These are phyloP conservation scores for Schwanniomyces yamadae DNA, from an alignment of 805 yeast genomes.

Conservation along the genomic window DNA sequence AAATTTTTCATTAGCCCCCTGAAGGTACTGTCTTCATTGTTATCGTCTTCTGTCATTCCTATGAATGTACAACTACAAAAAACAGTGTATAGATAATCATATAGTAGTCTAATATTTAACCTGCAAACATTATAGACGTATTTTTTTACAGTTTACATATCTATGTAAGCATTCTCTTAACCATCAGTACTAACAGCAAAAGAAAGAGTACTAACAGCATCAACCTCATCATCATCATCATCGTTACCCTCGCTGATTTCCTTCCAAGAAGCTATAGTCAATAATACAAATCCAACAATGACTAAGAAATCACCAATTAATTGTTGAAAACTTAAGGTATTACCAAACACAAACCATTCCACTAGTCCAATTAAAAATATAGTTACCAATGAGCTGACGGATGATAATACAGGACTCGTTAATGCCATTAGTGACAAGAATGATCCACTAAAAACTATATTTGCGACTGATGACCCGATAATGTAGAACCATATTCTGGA, in stretches of 20 bases:
- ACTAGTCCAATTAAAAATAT: constrained; percentile 76
- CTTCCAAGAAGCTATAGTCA: constrained; percentile 65
- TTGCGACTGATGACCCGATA: constrained; percentile 54
- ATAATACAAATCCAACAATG: constrained; percentile 63
- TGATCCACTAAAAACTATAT: constrained; percentile 66
- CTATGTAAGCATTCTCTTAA: not conserved
- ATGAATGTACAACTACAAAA: not conserved
- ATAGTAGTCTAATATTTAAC: constrained; percentile 4
- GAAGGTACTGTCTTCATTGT: constrained; percentile 17
- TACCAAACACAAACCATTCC: constrained; percentile 69
- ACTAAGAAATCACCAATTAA: constrained; percentile 69
- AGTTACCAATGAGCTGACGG: constrained; percentile 67
- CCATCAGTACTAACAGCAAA: constrained; percentile 36
- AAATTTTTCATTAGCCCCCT: constrained; percentile 27
- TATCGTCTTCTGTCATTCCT: constrained; percentile 14
- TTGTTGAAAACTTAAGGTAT: constrained; percentile 53
- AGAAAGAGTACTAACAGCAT: constrained; percentile 40
- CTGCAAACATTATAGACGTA: constrained; percentile 1
- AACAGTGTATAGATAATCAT: not conserved
- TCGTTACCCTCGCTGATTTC: constrained; percentile 55
- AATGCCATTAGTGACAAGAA: constrained; percentile 78
- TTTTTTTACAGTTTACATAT: constrained; percentile 1
- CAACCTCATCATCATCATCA: constrained; percentile 40
- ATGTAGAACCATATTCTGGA: constrained; percentile 46
- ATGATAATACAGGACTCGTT: constrained; percentile 81